Percentiles rank a stretch among this genome's conserved stretches.
phyloP scores from a whole-genome alignment of 179 eudicot genomes.

The Silene coronaria region DNA sequence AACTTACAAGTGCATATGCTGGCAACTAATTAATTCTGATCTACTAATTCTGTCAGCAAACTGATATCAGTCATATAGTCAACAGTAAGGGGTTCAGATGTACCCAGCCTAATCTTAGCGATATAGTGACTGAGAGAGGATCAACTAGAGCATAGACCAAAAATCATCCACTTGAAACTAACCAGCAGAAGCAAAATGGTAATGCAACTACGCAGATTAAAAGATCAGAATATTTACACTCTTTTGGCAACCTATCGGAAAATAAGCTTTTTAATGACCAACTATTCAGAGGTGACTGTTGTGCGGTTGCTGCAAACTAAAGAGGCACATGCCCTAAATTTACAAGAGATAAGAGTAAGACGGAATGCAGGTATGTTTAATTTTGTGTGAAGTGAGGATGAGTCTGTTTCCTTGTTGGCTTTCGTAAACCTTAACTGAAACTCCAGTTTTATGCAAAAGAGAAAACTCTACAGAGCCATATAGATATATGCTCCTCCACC shows the following conservation, averaged over 20 bases:
- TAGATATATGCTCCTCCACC: neutral
- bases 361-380: neutral
- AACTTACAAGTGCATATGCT: too few species aligned
- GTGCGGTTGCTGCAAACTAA: too few species aligned
- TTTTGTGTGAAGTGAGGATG: neutral
- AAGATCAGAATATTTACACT: neutral
- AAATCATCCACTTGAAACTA: neutral
- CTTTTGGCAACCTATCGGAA: neutral
- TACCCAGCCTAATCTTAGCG: neutral
- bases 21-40: too few species aligned
- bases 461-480: neutral
- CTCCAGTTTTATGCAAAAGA: neutral
- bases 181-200: slow-evolving; percentile 1
- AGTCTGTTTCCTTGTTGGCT: neutral
- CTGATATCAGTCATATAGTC: too few species aligned
- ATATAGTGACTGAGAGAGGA: neutral
- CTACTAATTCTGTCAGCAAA: too few species aligned
- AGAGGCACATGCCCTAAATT: neutral
- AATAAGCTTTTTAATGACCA: neutral
- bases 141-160: neutral
- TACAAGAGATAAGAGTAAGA: neutral
- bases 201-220: neutral
- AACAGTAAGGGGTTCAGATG: too few species aligned
- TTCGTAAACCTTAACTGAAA: neutral
- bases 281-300: too few species aligned